Conservation (phyloP, 164 flowering plant genomes). For the Magnolia changhungtana region DNA sequence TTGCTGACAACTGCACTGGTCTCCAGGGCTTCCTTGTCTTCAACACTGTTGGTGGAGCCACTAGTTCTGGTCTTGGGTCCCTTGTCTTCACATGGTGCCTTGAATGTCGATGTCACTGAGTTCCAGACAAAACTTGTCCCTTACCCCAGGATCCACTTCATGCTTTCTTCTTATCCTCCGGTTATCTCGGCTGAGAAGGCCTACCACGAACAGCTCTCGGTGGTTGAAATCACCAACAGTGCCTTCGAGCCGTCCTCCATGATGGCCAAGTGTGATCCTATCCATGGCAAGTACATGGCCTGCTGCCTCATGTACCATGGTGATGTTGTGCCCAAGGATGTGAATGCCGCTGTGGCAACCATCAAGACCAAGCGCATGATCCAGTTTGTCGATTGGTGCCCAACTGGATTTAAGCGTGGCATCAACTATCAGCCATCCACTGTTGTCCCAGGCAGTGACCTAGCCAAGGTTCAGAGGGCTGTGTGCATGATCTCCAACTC, state of each 20-base stretch:
- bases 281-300: slow-evolving; percentile 61
- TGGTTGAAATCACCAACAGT: slow-evolving; percentile 58
- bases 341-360: slow-evolving; percentile 60
- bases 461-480: slow-evolving; percentile 61
- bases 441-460: slow-evolving; percentile 59
- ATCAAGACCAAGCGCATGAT: slow-evolving; percentile 61
- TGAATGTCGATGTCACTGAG: slow-evolving; percentile 57
- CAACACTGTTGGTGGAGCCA: slow-evolving; percentile 58
- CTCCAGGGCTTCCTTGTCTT: slow-evolving; percentile 57
- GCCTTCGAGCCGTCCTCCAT: slow-evolving; percentile 59
- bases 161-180: slow-evolving; percentile 60
- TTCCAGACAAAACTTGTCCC: slow-evolving; percentile 65
- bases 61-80: slow-evolving; percentile 53
- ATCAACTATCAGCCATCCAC: slow-evolving; percentile 66
- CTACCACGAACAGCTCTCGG: slow-evolving; percentile 53
- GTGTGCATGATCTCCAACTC: slow-evolving; percentile 59
- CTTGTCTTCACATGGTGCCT: slow-evolving; percentile 21
- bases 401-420: slow-evolving; percentile 60
- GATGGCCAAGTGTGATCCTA: slow-evolving; percentile 65
- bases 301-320: slow-evolving; percentile 60
- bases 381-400: slow-evolving; percentile 66
- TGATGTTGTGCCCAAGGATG: slow-evolving; percentile 61
- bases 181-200: slow-evolving; percentile 59
- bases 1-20: slow-evolving; percentile 60
- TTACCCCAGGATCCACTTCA: slow-evolving; percentile 58